phyloP scores from a whole-genome alignment of 495 filamentous ascomycete species.

The Mytilinidion resinicola region DNA sequence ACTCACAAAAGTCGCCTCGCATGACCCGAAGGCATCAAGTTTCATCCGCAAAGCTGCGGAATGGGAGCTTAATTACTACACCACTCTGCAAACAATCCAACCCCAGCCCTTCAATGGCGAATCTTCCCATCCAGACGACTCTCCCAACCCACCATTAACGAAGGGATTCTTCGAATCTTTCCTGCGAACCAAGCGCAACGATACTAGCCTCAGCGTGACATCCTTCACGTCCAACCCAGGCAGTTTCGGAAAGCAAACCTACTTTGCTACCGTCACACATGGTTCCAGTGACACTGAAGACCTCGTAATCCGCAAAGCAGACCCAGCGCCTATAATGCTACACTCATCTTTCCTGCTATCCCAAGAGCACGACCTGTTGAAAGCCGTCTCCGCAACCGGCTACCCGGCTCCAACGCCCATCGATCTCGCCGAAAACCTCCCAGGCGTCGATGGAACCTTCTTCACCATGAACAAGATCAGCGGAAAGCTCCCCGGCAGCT shows the following conservation, averaged over 20 bases:
- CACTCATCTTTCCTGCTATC: neutral
- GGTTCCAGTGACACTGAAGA: neutral
- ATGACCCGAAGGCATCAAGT: neutral
- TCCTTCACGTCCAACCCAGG: neutral
- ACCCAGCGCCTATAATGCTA: neutral
- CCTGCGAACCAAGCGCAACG: neutral
- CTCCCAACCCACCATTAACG: neutral
- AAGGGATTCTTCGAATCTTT: neutral
- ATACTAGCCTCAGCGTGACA: neutral
- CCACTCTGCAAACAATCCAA: neutral
- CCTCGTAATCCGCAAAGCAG: neutral
- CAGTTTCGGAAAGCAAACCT: constrained; percentile 1
- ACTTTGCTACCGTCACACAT: neutral
- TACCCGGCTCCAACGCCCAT: neutral
- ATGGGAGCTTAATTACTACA: constrained; percentile 1
- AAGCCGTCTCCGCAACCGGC: neutral
- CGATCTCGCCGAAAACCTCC: neutral
- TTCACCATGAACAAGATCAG: neutral
- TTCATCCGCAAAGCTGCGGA: neutral
- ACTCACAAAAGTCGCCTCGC: neutral
- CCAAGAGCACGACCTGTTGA: neutral
- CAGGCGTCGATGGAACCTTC: neutral
- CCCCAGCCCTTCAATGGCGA: neutral
- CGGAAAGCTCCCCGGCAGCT: neutral
- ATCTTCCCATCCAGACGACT: neutral